A percentile compares a stretch with the other conserved stretches of the same genome.
These are phyloP conservation scores for Sungouiozyma intestinalis DNA, from an alignment of 805 yeast species.

Conservation along the genomic window DNA sequence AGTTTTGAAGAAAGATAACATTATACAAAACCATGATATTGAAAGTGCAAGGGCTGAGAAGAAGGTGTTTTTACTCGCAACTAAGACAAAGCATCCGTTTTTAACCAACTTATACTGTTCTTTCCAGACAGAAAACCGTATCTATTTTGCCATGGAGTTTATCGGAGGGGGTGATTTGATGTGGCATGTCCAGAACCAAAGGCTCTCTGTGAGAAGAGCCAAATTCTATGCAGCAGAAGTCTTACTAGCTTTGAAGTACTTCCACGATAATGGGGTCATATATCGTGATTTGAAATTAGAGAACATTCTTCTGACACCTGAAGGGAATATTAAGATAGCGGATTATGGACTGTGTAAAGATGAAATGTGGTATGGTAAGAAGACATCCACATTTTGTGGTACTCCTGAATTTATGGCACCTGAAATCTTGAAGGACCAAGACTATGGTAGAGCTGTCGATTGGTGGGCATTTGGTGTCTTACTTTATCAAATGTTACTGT, in stretches of 20 bases:
- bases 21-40: conserved; percentile 90
- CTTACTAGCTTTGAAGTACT: conserved; percentile 75
- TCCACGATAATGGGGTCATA: conserved; percentile 92
- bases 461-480: conserved; percentile 99
- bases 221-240: conserved; percentile 98
- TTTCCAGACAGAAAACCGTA: conserved; percentile 95
- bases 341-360: conserved; percentile 98
- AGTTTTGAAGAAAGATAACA: conserved; percentile 91
- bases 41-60: conserved; percentile 93
- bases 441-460: conserved; percentile 88
- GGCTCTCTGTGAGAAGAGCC: conserved; percentile 83
- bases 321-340: conserved; percentile 93
- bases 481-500: conserved; percentile 89
- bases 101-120: conserved; percentile 84
- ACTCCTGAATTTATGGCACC: conserved; percentile 99
- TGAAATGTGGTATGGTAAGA: conserved; percentile 73
- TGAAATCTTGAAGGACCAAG: conserved; percentile 86
- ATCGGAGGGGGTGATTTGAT: conserved; percentile 96
- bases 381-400: conserved; percentile 94
- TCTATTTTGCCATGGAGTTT: conserved; percentile 97
- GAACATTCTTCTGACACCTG: conserved; percentile 77
- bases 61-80: conserved; percentile 75
- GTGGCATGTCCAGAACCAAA: conserved; percentile 96
- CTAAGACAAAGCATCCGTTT: conserved; percentile 86
- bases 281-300: conserved; percentile 95